These are phyloP conservation scores for Pistacia integerrima DNA, from an alignment of 345 rosid genomes.

Conservation along the genomic window DNA sequence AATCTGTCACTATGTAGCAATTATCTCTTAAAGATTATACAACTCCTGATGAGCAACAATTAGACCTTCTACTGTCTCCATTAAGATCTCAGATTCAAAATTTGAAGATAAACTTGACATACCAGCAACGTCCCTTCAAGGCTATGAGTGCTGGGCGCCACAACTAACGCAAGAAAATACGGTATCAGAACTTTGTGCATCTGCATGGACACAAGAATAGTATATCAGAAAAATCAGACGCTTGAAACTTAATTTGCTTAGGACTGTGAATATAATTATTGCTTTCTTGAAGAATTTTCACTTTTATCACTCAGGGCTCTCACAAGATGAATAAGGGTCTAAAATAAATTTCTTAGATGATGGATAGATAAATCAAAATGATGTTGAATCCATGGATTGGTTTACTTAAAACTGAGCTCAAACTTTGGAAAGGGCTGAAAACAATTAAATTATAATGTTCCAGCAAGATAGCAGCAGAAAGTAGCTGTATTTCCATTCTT, in stretches of 20 bases:
- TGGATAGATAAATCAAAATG: background rate
- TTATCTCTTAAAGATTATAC: background rate
- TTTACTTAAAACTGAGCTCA: background rate
- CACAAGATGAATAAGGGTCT: background rate
- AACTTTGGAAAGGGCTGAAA: background rate
- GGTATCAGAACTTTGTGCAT: slow-evolving; percentile 83
- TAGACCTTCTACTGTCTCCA: background rate
- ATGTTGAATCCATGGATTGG: background rate
- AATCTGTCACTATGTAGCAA: background rate
- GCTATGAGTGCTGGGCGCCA: slow-evolving; percentile 71
- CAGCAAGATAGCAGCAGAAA: background rate
- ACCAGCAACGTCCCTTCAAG: slow-evolving; percentile 92
- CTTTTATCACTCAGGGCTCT: background rate
- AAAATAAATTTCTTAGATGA: background rate
- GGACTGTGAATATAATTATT: background rate
- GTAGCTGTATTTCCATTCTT: background rate
- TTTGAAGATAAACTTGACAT: slow-evolving; percentile 12
- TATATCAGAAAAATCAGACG: background rate
- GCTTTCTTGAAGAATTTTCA: background rate
- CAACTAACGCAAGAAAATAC: slow-evolving; percentile 62
- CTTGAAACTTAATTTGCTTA: background rate
- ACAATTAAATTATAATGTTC: background rate
- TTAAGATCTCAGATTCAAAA: background rate
- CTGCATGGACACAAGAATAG: slow-evolving; percentile 41
- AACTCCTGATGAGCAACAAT: background rate